Conservation (phyloP, 805 yeast species). For the Wickerhamiella galacta region DNA sequence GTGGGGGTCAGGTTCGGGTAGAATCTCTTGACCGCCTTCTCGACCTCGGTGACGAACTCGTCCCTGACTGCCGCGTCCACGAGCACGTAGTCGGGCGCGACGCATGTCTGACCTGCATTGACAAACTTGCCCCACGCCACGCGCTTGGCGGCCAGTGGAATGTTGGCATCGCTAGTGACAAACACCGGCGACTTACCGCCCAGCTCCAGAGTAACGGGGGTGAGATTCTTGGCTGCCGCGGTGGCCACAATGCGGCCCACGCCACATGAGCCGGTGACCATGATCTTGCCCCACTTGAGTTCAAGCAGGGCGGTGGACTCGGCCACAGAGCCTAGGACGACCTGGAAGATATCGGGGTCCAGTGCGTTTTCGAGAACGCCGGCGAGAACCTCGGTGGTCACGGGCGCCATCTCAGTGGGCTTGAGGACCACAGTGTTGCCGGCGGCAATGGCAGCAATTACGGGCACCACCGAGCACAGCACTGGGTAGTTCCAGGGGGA, state of each 20-base stretch:
- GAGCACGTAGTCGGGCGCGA: constrained; percentile 69
- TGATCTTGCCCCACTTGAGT: constrained; percentile 60
- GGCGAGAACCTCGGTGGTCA: constrained; percentile 40
- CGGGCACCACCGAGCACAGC: constrained; percentile 41
- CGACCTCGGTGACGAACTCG: constrained; percentile 30
- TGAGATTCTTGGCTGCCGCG: constrained; percentile 71
- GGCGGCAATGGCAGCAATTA: constrained; percentile 67
- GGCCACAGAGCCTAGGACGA: constrained; percentile 57
- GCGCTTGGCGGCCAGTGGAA: constrained; percentile 35
- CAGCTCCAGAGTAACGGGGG: constrained; percentile 67
- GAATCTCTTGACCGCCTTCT: constrained; percentile 28
- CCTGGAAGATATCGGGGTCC: constrained; percentile 38
- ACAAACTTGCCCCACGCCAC: constrained; percentile 61
- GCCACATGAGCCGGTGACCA: constrained; percentile 65
- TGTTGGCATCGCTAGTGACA: constrained; percentile 33
- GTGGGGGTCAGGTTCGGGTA: constrained; percentile 27
- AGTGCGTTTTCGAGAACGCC: constrained; percentile 35
- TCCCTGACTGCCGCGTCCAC: constrained; percentile 44
- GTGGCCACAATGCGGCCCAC: constrained; percentile 66
- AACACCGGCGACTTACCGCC: constrained; percentile 90
- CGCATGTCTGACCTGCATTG: constrained; percentile 84
- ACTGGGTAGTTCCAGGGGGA: constrained; percentile 75
- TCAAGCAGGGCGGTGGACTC: constrained; percentile 45
- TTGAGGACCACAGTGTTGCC: constrained; percentile 71
- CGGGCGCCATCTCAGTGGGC: constrained; percentile 58